Percentiles rank a stretch among this genome's conserved stretches.
These are phyloP conservation scores for Grifola frondosa DNA, from an alignment of 1,284 basidiomycete species.

Conservation along the genomic window DNA sequence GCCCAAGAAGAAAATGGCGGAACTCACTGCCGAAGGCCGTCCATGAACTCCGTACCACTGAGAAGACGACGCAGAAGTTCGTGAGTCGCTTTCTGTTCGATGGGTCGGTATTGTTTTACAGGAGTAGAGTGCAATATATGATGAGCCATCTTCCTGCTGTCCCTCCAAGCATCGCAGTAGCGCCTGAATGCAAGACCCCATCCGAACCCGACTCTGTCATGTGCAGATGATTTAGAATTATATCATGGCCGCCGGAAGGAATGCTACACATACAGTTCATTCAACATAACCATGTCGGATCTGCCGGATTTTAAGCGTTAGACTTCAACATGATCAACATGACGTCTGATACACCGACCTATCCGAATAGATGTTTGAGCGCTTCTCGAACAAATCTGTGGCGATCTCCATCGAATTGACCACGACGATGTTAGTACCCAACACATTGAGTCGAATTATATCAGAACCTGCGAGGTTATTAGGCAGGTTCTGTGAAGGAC, in stretches of 20 bases:
- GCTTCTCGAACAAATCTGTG: constrained; percentile 41
- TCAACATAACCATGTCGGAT: constrained; percentile 33
- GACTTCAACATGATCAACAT: neutral
- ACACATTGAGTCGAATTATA: constrained; percentile 19
- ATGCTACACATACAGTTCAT: constrained; percentile 31
- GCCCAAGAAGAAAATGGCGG: neutral
- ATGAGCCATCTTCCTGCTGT: constrained; percentile 37
- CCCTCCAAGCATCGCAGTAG: constrained; percentile 43
- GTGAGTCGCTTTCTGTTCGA: constrained; percentile 25
- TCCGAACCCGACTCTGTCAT: constrained; percentile 39
- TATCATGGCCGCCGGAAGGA: neutral
- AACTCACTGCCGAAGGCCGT: constrained; percentile 29
- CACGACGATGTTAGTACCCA: constrained; percentile 36
- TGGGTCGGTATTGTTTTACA: constrained; percentile 14
- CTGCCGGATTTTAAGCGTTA: constrained; percentile 30
- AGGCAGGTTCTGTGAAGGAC: neutral
- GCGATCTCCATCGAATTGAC: constrained; percentile 38
- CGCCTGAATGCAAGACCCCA: constrained; percentile 35
- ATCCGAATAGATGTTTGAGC: constrained; percentile 30
- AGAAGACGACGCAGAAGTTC: constrained; percentile 35
- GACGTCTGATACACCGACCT: constrained; percentile 7
- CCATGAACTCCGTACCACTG: constrained; percentile 19
- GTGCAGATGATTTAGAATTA: neutral
- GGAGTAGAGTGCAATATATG: constrained; percentile 17
- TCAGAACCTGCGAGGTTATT: constrained; percentile 16